These are phyloP conservation scores for Colletotrichum navitas DNA, from an alignment of 2,329 filamentous ascomycete genomes.

Conservation along the genomic window DNA sequence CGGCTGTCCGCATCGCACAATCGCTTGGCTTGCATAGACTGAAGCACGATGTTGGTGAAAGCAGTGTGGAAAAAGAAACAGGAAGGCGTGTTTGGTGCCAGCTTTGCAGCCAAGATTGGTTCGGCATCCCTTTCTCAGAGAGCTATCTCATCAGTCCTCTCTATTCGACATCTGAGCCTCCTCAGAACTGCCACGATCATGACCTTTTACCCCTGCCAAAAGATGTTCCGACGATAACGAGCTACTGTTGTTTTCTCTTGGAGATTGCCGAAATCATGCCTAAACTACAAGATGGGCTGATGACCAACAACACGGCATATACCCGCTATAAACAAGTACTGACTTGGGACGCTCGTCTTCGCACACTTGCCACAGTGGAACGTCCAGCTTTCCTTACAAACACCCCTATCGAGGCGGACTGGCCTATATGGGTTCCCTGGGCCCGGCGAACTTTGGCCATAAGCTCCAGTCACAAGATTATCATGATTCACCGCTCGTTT, in stretches of 20 bases:
- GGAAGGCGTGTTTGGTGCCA: constrained; percentile 54
- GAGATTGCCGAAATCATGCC: constrained; percentile 53
- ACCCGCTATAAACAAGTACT: constrained; percentile 54
- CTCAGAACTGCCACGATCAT: constrained; percentile 53
- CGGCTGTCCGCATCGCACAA: constrained; percentile 61
- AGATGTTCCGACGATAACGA: constrained; percentile 45
- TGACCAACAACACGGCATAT: constrained; percentile 49
- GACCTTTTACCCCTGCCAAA: constrained; percentile 44
- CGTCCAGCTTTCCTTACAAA: constrained; percentile 48
- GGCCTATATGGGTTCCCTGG: constrained; percentile 50
- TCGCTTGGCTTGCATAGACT: constrained; percentile 60
- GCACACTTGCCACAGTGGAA: constrained; percentile 50
- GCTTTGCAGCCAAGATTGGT: constrained; percentile 55
- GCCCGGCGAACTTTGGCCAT: constrained; percentile 54
- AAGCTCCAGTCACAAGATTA: constrained; percentile 55
- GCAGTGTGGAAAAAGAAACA: constrained; percentile 47
- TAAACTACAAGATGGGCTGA: constrained; percentile 49
- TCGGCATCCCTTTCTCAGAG: constrained; percentile 54
- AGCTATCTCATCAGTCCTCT: constrained; percentile 54
- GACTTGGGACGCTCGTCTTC: constrained; percentile 50
- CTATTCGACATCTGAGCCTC: constrained; percentile 50
- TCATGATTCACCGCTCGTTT: constrained; percentile 57
- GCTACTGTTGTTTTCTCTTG: constrained; percentile 49
- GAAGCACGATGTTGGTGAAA: constrained; percentile 43
- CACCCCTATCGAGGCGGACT: constrained; percentile 46